Conservation (phyloP, 768 basidiomycete species). For the Phaffia australis region DNA sequence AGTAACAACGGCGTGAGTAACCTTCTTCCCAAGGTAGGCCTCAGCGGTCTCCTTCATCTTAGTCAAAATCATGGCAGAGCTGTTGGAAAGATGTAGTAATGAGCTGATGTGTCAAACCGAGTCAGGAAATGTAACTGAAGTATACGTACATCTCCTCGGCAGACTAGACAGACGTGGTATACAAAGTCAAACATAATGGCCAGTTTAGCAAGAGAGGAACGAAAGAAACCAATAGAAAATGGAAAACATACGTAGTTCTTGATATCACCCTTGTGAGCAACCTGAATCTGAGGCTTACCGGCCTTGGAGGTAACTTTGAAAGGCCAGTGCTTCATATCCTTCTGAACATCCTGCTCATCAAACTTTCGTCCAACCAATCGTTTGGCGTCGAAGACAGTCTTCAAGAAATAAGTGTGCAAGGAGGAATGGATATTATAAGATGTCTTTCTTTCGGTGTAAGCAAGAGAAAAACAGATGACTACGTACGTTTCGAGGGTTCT, state of each 20-base stretch:
- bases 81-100: not conserved
- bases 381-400: slow-evolving; percentile 24
- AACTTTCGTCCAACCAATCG: slow-evolving; percentile 37
- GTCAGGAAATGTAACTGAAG: not conserved
- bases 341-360: slow-evolving; percentile 66
- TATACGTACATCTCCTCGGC: slow-evolving; percentile 62
- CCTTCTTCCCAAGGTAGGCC: slow-evolving; percentile 89
- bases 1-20: slow-evolving; percentile 94
- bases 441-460: not conserved
- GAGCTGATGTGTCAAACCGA: not conserved
- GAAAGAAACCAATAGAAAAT: not conserved
- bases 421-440: slow-evolving; percentile 76
- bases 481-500: slow-evolving; percentile 69
- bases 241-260: slow-evolving; percentile 63
- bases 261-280: slow-evolving; percentile 64
- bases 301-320: slow-evolving; percentile 68
- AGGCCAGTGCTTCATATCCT: slow-evolving; percentile 84
- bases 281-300: slow-evolving; percentile 68
- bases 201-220: not conserved
- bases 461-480: not conserved
- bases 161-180: slow-evolving; percentile 44
- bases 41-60: slow-evolving; percentile 99
- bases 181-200: slow-evolving; percentile 18
- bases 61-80: slow-evolving; percentile 77
- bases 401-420: slow-evolving; percentile 50